Base-by-base conservation (phyloP, 768 basidiomycete species). In the Jaapia argillacea region DNA sequence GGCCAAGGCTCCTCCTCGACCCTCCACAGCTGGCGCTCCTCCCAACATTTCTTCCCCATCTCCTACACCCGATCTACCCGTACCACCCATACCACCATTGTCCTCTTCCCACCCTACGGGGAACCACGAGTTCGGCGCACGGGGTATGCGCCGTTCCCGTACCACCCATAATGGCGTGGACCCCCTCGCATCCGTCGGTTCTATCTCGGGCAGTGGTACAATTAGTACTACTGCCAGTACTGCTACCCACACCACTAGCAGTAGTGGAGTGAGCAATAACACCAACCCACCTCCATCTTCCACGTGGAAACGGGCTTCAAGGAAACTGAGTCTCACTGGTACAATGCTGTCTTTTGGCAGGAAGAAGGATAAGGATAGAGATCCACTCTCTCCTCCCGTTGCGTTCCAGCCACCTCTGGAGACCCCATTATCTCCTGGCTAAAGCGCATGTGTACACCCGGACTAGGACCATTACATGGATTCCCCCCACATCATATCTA, bases 241-340 rank as follows among this genome's bases (percentile, higher is more conserved):
- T n/a, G n/a, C n/a, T n/a, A n/a, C n/a, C n/a, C n/a, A n/a, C n/a
- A n/a, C n/a, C n/a, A n/a, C n/a, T n/a, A n/a, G n/a, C n/a, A n/a
- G n/a, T n/a, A n/a, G n/a, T n/a, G n/a, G n/a, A n/a, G n/a, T n/a
- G n/a, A n/a, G n/a, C n/a, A n/a, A n/a, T n/a, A n/a, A n/a, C n/a
- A n/a, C n/a, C n/a, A n/a, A n/a, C n/a, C n/a, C n/a, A n/a, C n/a
- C n/a, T n/a, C n/a, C n/a, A n/a, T n/a, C n/a, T n/a, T n/a, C 47
- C 20, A 59, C 47, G n/a, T 48, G 63, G 45, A 73, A 64, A 54
- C 62, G 64, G 33, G 65, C 75, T 46, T 70, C 65, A 53, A 67
- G 82, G 44, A 86, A 87, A 63, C 59, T 87, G 60, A 87, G 85
- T 57, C 57, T 86, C 45, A 71, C 71, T 20, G 69, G 73, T 40